Base-by-base conservation (phyloP, 1,139 yeast genomes). In the Hanseniaspora uvarum region DNA sequence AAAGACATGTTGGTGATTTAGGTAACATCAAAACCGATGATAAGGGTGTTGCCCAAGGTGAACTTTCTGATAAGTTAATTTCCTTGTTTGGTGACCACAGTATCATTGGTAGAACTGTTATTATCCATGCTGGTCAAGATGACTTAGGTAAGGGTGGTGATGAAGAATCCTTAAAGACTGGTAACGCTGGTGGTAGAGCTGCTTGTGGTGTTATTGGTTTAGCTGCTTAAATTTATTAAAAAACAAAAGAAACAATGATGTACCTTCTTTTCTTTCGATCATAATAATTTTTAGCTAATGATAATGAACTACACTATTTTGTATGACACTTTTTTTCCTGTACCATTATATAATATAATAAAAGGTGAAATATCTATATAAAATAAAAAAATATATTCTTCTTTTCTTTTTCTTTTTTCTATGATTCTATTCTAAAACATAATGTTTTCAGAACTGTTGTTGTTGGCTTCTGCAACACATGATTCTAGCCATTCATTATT, bases 161-260 rank as follows among this genome's bases (percentile, higher is more conserved):
- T 69, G 84, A 86, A 60, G 96, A 89, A 72, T 87, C 96, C 59
- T 78, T 85, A 75, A 87, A 86, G 76, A 92, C 97, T 62, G 98
- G 98, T 74, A 89, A 92, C 69, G 97, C 98, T 59, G 97, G 98
- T 70, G 92, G 85, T 64, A 87, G 98, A 81, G 89, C 95, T 62
- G 98, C 98, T 61, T 92, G 98, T 76, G 97, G 98, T 77, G 97
- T 92, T 68, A 89, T 92, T 75, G 97, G 98, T 65, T 67, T 85
- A 60, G 65, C 86, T 57, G 69, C 73, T 62, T 74, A 66, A 45
- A 4, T 10, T 7, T 7, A 14, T 38, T 5, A 38, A 38, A 8
- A 34, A 11, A 30, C 6, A 30, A 7, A 26, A 26, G n/a, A n/a
- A n/a, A n/a, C n/a, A n/a, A n/a, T n/a, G n/a, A n/a, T n/a, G n/a